Evolutionary conservation across 1,139 yeast species (phyloP).

Genomic region (Scheffersomyces segobiensis): DNA sequence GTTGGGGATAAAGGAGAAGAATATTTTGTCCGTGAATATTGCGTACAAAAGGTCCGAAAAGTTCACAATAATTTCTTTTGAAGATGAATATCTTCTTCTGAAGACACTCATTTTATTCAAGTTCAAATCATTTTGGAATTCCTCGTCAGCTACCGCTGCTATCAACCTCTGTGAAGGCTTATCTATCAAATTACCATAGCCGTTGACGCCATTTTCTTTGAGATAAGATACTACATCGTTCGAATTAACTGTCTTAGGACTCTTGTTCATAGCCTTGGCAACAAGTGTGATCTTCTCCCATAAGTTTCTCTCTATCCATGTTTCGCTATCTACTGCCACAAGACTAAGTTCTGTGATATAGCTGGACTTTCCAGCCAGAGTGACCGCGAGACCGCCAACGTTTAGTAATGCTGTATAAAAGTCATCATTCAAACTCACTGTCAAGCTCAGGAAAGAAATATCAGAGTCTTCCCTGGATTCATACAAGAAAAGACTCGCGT

Average conservation of each 20-base stretch:
- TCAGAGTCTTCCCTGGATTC: conserved; percentile 14
- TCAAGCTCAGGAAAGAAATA: conserved; percentile 25
- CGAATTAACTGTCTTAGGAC: not conserved
- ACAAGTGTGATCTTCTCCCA: conserved; percentile 17
- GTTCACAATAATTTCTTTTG: conserved; percentile 19
- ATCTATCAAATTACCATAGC: conserved; percentile 36
- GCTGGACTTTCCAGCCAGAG: conserved; percentile 66
- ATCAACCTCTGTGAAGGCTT: conserved; percentile 31
- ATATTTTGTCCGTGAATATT: conserved; percentile 13
- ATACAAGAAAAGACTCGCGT: conserved; percentile 44
- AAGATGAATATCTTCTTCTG: conserved; percentile 19
- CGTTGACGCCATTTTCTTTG: conserved; percentile 19
- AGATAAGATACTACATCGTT: conserved; percentile 15
- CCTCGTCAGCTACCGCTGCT: conserved; percentile 13
- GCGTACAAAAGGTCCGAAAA: conserved; percentile 28
- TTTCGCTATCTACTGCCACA: conserved; percentile 49
- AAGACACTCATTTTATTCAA: conserved; percentile 20
- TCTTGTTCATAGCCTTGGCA: not conserved
- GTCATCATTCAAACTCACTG: conserved; percentile 52
- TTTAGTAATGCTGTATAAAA: conserved; percentile 63
- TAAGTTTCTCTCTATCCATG: conserved; percentile 56
- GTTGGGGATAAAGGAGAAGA: conserved; percentile 5
- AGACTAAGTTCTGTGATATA: conserved; percentile 60
- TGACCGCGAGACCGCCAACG: conserved; percentile 61
- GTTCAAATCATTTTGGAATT: conserved; percentile 10